Percentiles rank a stretch among this genome's conserved stretches.
These are phyloP conservation scores for Pulveroboletus sp. DNA, from an alignment of 768 basidiomycete species.

Conservation along the genomic window DNA sequence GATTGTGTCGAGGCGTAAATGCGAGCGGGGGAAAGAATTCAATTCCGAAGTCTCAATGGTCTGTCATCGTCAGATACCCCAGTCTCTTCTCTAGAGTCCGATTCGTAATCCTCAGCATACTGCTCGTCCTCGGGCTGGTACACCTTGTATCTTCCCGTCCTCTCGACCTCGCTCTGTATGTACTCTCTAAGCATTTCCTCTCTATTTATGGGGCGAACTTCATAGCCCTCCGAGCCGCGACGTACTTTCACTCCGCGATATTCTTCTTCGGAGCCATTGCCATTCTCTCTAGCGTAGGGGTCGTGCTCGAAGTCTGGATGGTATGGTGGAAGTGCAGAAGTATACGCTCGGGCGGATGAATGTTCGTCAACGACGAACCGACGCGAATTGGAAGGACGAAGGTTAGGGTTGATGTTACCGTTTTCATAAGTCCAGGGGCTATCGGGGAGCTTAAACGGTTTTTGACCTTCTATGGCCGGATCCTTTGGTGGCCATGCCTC, in stretches of 20 bases:
- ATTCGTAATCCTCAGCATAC: slow-evolving; percentile 40
- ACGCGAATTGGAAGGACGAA: slow-evolving; percentile 57
- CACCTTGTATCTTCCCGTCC: slow-evolving; percentile 58
- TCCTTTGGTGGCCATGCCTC: slow-evolving; percentile 75
- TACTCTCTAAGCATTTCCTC: slow-evolving; percentile 63
- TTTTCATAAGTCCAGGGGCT: slow-evolving; percentile 89
- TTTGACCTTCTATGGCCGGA: slow-evolving; percentile 37
- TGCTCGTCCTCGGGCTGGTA: slow-evolving; percentile 60
- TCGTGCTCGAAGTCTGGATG: slow-evolving; percentile 61
- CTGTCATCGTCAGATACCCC: slow-evolving; percentile 20
- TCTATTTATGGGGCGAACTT: slow-evolving; percentile 57
- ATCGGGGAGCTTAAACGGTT: slow-evolving; percentile 46
- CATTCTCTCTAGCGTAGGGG: slow-evolving; percentile 17
- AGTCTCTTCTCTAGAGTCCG: slow-evolving; percentile 1
- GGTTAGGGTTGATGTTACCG: slow-evolving; percentile 67
- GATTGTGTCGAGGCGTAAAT: background rate
- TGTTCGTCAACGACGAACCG: slow-evolving; percentile 28
- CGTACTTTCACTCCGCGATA: slow-evolving; percentile 43
- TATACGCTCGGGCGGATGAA: slow-evolving; percentile 29
- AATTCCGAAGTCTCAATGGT: slow-evolving; percentile 17
- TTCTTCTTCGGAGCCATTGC: slow-evolving; percentile 31
- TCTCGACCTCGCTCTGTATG: slow-evolving; percentile 48
- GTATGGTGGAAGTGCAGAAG: slow-evolving; percentile 63
- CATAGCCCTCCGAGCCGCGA: slow-evolving; percentile 80
- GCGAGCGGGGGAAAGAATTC: background rate